These are phyloP conservation scores for Eimeria acervulina DNA, from an alignment of 169 alveolate species.

Conservation along the genomic window DNA sequence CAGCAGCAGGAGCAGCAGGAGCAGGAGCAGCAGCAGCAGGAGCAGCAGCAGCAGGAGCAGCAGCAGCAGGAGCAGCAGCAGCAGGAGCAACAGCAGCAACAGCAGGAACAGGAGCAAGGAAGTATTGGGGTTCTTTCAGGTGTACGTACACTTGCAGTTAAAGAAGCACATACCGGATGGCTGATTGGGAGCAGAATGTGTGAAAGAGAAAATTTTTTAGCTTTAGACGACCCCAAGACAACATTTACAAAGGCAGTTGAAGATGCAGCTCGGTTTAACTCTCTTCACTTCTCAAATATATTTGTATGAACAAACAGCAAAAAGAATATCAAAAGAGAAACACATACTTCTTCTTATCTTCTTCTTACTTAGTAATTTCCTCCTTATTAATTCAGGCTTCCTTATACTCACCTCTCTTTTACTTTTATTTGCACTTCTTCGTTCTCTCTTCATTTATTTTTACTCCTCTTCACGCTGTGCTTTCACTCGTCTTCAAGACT, in stretches of 20 bases:
- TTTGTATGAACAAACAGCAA: too few relatives aligned
- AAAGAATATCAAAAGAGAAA: too few relatives aligned
- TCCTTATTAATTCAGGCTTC: too few relatives aligned
- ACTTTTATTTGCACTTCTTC: too few relatives aligned
- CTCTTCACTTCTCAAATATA: constrained; percentile 62
- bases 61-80: neutral
- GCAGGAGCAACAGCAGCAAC: constrained; percentile 48
- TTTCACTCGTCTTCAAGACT: too few relatives aligned
- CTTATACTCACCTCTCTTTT: too few relatives aligned
- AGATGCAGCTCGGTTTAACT: constrained; percentile 28
- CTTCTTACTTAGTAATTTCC: too few relatives aligned
- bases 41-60: constrained; percentile 11
- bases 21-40: constrained; percentile 38
- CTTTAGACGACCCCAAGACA: constrained; percentile 44
- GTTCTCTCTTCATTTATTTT: too few relatives aligned
- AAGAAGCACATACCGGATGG: constrained; percentile 66
- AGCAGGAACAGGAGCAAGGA: neutral
- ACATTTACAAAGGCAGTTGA: constrained; percentile 53
- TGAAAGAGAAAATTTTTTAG: constrained; percentile 41
- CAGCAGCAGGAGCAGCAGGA: neutral
- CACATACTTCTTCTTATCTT: too few relatives aligned
- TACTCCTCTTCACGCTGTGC: too few relatives aligned
- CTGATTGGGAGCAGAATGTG: constrained; percentile 9
- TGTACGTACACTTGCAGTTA: constrained; percentile 12
- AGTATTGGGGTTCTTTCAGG: neutral